Conservation (phyloP, 1,284 basidiomycete genomes). For the Phenoliferia sp. region DNA sequence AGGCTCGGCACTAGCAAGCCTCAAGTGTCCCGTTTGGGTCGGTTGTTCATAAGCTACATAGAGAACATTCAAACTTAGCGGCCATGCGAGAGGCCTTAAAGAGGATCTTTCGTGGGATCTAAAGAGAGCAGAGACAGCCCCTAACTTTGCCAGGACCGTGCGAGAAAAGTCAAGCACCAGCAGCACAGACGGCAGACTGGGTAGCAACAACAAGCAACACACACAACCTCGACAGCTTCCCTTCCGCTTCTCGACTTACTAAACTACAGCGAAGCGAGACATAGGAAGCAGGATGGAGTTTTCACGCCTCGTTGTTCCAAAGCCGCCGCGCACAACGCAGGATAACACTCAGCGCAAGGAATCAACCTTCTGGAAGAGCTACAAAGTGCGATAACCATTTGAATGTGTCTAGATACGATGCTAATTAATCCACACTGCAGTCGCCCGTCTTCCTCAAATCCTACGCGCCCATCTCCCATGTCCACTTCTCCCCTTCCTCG, state of each 20-base stretch:
- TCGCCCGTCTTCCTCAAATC: conserved; percentile 88
- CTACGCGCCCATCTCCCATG: conserved; percentile 84
- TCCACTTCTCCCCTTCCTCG: conserved; percentile 78
- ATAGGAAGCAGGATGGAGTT: conserved; percentile 32
- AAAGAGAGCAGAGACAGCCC: too few species aligned
- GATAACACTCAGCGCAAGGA: conserved; percentile 25
- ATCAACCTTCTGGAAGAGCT: conserved; percentile 27
- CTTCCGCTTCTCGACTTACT: not conserved
- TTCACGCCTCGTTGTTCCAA: conserved; percentile 27
- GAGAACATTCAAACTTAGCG: too few species aligned
- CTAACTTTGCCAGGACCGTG: too few species aligned
- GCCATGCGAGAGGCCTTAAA: too few species aligned
- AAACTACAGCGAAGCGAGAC: not conserved
- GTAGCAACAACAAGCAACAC: not conserved
- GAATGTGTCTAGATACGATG: not conserved
- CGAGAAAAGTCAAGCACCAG: too few species aligned
- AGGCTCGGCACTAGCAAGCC: too few species aligned
- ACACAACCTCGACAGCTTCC: not conserved
- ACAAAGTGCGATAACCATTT: not conserved
- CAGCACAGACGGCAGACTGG: too few species aligned
- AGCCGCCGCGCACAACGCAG: conserved; percentile 18
- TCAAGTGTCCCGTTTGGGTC: too few species aligned
- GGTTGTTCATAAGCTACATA: too few species aligned
- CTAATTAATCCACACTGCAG: conserved; percentile 35
- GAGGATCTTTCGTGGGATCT: too few species aligned